These are phyloP conservation scores for Secale cereale DNA, from an alignment of 176 grass and related monocot species.

Conservation along the genomic window DNA sequence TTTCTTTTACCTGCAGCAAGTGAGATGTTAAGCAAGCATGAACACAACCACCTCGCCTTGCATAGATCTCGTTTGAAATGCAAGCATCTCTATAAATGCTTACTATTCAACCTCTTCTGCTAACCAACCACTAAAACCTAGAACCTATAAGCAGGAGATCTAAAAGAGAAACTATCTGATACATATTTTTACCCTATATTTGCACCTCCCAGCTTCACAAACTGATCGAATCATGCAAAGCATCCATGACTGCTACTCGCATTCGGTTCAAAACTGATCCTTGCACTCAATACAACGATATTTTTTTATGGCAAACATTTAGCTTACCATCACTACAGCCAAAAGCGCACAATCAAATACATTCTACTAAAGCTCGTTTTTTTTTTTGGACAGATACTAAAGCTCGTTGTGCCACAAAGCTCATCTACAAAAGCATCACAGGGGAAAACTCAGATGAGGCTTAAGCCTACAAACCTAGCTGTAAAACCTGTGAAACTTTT, in stretches of 20 bases:
- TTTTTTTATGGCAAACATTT: background rate
- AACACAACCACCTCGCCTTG: background rate
- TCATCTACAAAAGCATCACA: background rate
- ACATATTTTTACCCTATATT: background rate
- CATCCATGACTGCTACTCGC: background rate
- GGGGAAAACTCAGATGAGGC: background rate
- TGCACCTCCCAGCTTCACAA: background rate
- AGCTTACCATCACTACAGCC: background rate
- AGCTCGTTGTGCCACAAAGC: too few species aligned
- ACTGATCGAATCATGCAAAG: background rate
- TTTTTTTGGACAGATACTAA: too few species aligned
- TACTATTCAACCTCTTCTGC: background rate
- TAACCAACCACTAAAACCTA: slow-evolving; percentile 6
- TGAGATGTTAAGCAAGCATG: background rate
- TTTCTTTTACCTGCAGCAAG: too few species aligned
- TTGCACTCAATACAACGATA: background rate
- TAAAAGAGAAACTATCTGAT: background rate
- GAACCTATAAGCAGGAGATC: slow-evolving; percentile 14
- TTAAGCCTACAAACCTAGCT: slow-evolving; percentile 5
- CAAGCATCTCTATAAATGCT: background rate
- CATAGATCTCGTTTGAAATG: background rate
- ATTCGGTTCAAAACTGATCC: background rate
- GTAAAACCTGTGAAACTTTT: background rate
- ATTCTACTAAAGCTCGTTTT: too few species aligned
- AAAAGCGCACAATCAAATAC: too few species aligned